Conservation (phyloP, 352 stramenopile species). For the Peronospora tabacina region DNA sequence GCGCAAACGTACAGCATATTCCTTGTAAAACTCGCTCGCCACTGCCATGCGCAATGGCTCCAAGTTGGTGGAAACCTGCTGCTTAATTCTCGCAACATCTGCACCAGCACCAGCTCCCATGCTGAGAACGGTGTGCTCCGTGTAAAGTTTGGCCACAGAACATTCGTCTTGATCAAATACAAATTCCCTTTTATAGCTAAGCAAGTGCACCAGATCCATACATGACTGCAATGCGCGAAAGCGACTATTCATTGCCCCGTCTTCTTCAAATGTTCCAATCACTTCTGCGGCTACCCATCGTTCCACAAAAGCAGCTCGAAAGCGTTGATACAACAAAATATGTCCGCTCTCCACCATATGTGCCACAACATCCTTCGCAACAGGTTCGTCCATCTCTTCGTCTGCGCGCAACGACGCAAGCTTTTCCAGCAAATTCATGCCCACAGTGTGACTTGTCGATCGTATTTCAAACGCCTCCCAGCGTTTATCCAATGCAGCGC, state of each 20-base stretch:
- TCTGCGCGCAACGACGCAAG: slow-evolving; percentile 30
- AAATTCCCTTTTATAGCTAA: slow-evolving; percentile 85
- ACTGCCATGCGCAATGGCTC: slow-evolving; percentile 62
- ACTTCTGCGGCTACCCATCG: slow-evolving; percentile 44
- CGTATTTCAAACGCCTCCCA: slow-evolving; percentile 46
- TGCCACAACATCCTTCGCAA: slow-evolving; percentile 41
- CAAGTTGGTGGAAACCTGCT: slow-evolving; percentile 66
- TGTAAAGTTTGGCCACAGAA: slow-evolving; percentile 66
- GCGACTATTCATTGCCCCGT: slow-evolving; percentile 36
- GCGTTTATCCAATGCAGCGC: slow-evolving; percentile 36
- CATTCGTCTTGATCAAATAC: slow-evolving; percentile 68
- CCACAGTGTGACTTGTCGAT: slow-evolving; percentile 46
- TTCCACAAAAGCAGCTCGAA: slow-evolving; percentile 72
- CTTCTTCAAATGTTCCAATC: slow-evolving; percentile 42
- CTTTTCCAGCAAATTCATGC: slow-evolving; percentile 43
- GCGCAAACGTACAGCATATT: slow-evolving; percentile 54
- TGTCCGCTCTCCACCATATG: slow-evolving; percentile 57
- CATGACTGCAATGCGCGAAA: slow-evolving; percentile 57
- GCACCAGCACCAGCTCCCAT: slow-evolving; percentile 60
- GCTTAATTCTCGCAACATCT: slow-evolving; percentile 54
- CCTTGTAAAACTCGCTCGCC: slow-evolving; percentile 58
- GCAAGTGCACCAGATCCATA: slow-evolving; percentile 77
- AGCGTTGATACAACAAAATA: slow-evolving; percentile 55
- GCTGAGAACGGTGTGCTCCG: slow-evolving; percentile 61
- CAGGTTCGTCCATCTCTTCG: slow-evolving; percentile 49